Evolutionary conservation across 768 basidiomycete species (phyloP), one percentile per base, ranked within the genome.

Genomic region (Amanita molliuscula): DNA sequence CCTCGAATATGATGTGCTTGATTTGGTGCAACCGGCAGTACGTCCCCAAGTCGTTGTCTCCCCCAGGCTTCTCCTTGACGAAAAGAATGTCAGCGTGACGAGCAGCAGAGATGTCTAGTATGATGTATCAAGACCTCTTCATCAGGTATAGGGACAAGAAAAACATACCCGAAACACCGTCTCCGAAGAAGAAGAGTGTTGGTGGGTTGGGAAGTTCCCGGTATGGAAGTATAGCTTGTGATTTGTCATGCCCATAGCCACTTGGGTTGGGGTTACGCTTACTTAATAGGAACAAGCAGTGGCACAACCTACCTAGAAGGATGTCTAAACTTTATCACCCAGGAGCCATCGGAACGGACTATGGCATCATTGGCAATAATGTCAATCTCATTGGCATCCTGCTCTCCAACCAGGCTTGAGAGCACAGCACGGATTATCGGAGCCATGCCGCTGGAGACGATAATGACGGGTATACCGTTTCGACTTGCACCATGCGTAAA

Each of bases 371-470:
- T 99, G n/a, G 94, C 83, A 57, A 99, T 88, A 60, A 99, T 87
- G 52, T 88, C 81, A 48, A 98, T 94, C 31, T 80, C 73, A 40
- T 77, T 69, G 3, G 88, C 82, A 25, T 78, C 79, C 53, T 83
- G 77, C 31, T 79, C 72, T 8, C 86, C 88, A 47, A 94, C 71
- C 40, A 93, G 80, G 54, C 81, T 84, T 41, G 81, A 78, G n/a
- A 97, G 76, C 4, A 96, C 86, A 0, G 89, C 89, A 36, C 90
- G 87, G 57, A 99, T 97, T 56, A 88, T 77, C 10, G 94, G 93
- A 8, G 82, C 83, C 93, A 96, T 96, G 20, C 93, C 94, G 55
- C 89, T 92, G 61, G 94, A 96, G 37, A 96, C 90, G 61, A 97
- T 89, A 53, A 95, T 84, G 54, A 96, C 76, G 10, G 96, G 96